Percentiles rank a stretch among this genome's conserved stretches.
Conservation (phyloP, 2,329 filamentous ascomycete genomes). For the Tolypocladium paradoxum region DNA sequence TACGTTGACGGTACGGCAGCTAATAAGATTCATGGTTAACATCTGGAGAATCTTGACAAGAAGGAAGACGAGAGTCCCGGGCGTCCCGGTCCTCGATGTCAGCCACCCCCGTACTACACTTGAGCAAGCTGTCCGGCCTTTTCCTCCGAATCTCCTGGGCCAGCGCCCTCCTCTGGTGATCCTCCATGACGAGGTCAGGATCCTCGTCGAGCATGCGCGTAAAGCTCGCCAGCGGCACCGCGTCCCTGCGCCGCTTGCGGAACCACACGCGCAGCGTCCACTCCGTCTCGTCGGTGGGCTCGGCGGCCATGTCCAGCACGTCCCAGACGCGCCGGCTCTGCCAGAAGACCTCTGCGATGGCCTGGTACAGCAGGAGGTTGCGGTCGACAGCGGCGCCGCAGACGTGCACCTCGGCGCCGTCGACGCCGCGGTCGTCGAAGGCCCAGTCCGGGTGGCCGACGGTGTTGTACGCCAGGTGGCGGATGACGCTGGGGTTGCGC, state of each 20-base stretch:
- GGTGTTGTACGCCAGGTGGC: constrained; percentile 5
- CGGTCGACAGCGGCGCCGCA: neutral
- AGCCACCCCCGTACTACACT: neutral
- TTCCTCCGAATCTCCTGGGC: neutral
- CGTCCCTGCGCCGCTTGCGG: neutral
- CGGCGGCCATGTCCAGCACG: neutral
- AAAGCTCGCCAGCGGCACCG: neutral
- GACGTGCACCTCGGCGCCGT: neutral
- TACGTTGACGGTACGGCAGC: no score
- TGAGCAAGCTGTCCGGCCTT: neutral
- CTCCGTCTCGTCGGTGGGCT: neutral
- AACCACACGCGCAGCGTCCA: neutral
- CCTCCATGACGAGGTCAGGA: neutral
- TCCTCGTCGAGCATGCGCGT: neutral
- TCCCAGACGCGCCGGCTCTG: neutral
- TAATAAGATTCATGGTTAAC: no score
- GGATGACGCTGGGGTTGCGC: constrained; percentile 10
- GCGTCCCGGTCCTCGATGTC: neutral
- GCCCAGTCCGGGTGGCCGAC: constrained; percentile 1
- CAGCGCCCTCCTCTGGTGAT: neutral
- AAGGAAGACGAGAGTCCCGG: neutral
- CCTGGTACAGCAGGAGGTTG: neutral
- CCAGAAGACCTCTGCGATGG: neutral
- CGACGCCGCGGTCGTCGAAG: neutral
- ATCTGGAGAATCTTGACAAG: no score